These are phyloP conservation scores for Lentinula edodes DNA, from an alignment of 768 basidiomycete genomes.

Conservation along the genomic window DNA sequence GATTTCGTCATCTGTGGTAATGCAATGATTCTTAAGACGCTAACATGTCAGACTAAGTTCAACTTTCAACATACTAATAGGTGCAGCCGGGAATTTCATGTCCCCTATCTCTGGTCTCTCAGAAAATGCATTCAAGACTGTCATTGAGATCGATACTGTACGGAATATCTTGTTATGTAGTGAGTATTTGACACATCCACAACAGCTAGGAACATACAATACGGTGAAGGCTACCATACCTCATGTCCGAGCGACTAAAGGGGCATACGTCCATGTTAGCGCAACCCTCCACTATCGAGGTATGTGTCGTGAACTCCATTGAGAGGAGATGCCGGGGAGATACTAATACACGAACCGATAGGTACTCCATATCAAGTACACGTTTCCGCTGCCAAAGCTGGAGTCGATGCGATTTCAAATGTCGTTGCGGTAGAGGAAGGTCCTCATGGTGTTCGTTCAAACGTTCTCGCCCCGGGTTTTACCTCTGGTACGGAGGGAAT, in stretches of 20 bases:
- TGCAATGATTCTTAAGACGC: not conserved
- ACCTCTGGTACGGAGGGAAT: constrained; percentile 76
- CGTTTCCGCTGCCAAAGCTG: constrained; percentile 94
- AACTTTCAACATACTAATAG: constrained; percentile 28
- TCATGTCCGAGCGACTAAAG: constrained; percentile 63
- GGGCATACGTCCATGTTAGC: constrained; percentile 85
- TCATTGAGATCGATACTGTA: constrained; percentile 91
- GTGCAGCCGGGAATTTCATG: constrained; percentile 95
- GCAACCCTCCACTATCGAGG: constrained; percentile 85
- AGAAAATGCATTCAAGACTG: constrained; percentile 87
- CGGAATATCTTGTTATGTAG: not conserved
- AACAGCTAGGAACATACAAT: constrained; percentile 85
- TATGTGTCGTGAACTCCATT: constrained; percentile 16
- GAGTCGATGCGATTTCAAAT: constrained; percentile 80
- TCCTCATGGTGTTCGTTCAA: constrained; percentile 86
- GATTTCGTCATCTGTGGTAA: constrained; percentile 94
- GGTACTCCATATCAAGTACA: constrained; percentile 86
- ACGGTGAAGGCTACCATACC: constrained; percentile 89
- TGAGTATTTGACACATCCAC: not conserved
- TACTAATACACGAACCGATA: constrained; percentile 17
- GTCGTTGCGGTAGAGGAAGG: constrained; percentile 93
- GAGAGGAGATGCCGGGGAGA: not conserved
- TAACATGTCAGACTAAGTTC: not conserved
- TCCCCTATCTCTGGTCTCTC: constrained; percentile 80
- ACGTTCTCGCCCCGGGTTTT: constrained; percentile 79